Conservation (phyloP, 1,284 basidiomycete species). For the Leccinum subrobustum region DNA sequence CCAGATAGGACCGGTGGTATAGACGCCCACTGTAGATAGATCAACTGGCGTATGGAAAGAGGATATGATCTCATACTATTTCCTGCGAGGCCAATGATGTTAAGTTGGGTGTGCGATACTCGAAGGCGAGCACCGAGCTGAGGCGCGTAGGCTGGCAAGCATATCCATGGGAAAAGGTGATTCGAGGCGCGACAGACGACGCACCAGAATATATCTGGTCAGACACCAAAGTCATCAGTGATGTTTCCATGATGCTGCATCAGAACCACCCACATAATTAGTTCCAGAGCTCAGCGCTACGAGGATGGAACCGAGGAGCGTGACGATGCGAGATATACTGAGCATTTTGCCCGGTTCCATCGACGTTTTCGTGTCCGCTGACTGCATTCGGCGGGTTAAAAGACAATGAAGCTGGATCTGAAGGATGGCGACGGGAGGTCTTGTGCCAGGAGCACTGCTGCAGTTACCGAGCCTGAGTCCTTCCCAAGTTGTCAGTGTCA, state of each 20-base stretch:
- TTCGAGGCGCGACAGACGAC: not conserved
- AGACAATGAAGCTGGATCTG: not conserved
- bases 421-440: not conserved
- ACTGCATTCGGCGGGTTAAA: slow-evolving; percentile 11
- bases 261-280: slow-evolving; percentile 59
- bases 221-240: slow-evolving; percentile 3
- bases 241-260: not conserved
- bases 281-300: slow-evolving; percentile 66
- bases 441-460: not conserved
- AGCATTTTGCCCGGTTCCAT: slow-evolving; percentile 8
- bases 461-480: not conserved
- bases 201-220: slow-evolving; percentile 33
- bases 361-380: not conserved
- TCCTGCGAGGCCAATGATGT: slow-evolving; percentile 69
- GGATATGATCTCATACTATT: slow-evolving; percentile 44
- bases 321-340: slow-evolving; percentile 33
- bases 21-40: slow-evolving; percentile 52
- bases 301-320: slow-evolving; percentile 50
- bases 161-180: not conserved
- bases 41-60: slow-evolving; percentile 6
- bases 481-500: not conserved
- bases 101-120: slow-evolving; percentile 73
- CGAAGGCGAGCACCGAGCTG: slow-evolving; percentile 71
- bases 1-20: slow-evolving; percentile 62
- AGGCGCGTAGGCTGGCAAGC: slow-evolving; percentile 67